Evolutionary conservation across 2,329 filamentous ascomycete genomes (phyloP), one percentile per base, ranked within the genome.

Genomic region (Neonectria punicea): DNA sequence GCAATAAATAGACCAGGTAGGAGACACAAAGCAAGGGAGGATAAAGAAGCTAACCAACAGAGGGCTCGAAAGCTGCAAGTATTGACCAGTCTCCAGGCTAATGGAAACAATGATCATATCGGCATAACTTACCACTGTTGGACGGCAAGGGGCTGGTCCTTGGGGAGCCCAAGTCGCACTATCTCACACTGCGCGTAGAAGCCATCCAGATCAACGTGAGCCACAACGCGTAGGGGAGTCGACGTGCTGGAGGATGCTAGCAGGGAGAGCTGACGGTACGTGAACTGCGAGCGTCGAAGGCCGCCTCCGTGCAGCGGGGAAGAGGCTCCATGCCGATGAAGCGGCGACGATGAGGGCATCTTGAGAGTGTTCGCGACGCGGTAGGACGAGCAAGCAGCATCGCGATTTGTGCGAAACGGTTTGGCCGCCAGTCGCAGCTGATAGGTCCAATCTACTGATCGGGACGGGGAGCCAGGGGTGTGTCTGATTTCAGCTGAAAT

Each of bases 131-230:
- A 90, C 92, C 93, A 98, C 84, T 98, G 95, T 76, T 97, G 94
- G 20, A 99, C 96, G 1, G 94, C 96, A 25, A 99, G 86, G 10
- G 96, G 96, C 69, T 90, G 87, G 62, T 93, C 88, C 66, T 93
- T 90, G 14, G 91, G 83, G 11, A 92, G 83, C 13, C 90, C 90
- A 49, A 98, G 85, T 8, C 96, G 89, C 10, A 97, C 90, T 87
- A 94, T 97, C 81, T 99, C 96, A 77, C 94, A 98, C 83, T 99
- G 96, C 4, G 92, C 92, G 78, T 99, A 99, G 80, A 99, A 99
- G 43, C 95, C 95, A 86, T 99, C 96, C 65, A 99, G 89, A 75
- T 99, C 96, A 68, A 98, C 89, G 78, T 98, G 94, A 7, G 93
- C 93, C 71, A 98, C 89, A 30, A 97, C 92, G 50, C 96, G 90